Evolutionary conservation across 495 filamentous ascomycete genomes (phyloP).

Genomic region (Neurospora terricola): DNA sequence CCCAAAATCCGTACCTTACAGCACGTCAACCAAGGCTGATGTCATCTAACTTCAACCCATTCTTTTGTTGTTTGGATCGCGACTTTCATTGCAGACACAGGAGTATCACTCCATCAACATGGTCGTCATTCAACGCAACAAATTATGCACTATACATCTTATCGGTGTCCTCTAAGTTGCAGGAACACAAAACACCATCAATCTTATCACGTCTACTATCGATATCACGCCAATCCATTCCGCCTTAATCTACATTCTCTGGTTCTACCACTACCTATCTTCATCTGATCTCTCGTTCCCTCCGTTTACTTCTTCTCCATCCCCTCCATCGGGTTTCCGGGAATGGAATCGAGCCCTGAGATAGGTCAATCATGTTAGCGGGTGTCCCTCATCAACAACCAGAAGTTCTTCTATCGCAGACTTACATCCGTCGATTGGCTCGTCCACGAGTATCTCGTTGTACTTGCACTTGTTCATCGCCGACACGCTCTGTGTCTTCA

Average conservation of each 20-base stretch:
- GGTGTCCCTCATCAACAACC: background rate
- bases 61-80: background rate
- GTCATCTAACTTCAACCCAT: background rate
- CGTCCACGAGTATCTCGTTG: constrained; percentile 12
- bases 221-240: background rate
- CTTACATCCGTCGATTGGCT: constrained; percentile 20
- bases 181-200: background rate
- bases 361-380: background rate
- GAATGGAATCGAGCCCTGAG: background rate
- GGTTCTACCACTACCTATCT: background rate
- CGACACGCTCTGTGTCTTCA: constrained; percentile 24
- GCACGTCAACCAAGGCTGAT: background rate
- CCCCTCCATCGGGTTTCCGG: background rate
- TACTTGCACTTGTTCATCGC: constrained; percentile 25
- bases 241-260: background rate
- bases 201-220: background rate
- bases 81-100: background rate
- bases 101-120: background rate
- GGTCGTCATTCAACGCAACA: background rate
- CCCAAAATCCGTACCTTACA: background rate
- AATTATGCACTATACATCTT: background rate
- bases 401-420: background rate
- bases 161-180: background rate
- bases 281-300: background rate
- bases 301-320: background rate